A percentile compares a stretch with the other conserved stretches of the same genome.
These are phyloP conservation scores for Ramaria sp. DNA, from an alignment of 768 basidiomycete species.

Conservation along the genomic window DNA sequence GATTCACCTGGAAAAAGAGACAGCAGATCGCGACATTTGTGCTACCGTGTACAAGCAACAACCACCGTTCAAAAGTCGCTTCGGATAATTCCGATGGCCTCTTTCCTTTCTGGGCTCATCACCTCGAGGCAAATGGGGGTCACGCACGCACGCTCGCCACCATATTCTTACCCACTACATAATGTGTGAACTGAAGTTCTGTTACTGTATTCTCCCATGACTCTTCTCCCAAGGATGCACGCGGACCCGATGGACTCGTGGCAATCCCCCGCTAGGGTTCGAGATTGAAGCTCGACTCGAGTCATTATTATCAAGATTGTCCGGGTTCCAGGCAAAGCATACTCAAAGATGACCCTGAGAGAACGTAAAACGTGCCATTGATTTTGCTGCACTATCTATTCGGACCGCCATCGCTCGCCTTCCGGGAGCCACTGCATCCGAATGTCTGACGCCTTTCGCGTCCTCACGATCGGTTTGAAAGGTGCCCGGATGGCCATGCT, in stretches of 20 bases:
- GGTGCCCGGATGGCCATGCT: not conserved
- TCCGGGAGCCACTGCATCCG: not conserved
- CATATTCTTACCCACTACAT: not conserved
- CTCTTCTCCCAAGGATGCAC: not conserved
- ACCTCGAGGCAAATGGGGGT: not conserved
- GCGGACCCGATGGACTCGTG: not conserved
- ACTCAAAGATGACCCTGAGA: conserved; percentile 4
- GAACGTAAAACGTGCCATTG: not conserved
- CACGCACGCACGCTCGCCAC: not conserved
- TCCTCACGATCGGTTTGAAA: not conserved
- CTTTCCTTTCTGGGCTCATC: not conserved
- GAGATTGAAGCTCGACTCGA: not conserved
- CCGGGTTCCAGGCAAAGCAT: not conserved
- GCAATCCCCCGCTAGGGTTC: not conserved
- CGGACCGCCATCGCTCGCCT: not conserved
- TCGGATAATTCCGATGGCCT: not conserved
- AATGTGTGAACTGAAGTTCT: not conserved
- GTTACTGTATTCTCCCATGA: not conserved
- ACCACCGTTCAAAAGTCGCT: not conserved
- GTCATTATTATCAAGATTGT: not conserved
- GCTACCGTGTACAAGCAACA: not conserved
- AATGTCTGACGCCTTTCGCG: not conserved
- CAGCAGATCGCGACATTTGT: conserved; percentile 3
- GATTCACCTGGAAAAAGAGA: conserved; percentile 9
- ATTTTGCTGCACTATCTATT: too few relatives aligned